phyloP scores from a whole-genome alignment of 768 basidiomycete species.

The Termitomyces heimii region DNA sequence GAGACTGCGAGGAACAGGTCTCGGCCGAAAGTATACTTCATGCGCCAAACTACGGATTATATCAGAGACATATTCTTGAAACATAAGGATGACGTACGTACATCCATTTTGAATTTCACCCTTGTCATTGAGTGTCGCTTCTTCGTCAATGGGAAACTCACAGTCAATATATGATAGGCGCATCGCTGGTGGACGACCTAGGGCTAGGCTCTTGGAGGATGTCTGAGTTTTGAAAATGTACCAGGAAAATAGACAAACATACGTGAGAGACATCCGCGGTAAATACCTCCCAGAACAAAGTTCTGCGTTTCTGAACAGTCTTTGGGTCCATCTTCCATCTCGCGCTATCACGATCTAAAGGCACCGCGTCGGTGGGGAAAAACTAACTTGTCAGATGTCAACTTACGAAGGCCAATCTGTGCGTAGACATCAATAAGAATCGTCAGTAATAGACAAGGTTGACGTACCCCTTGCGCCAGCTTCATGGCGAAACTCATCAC shows the following conservation, averaged over 20 bases:
- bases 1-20: slow-evolving; percentile 45
- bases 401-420: slow-evolving; percentile 40
- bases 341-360: slow-evolving; percentile 33
- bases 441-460: neutral
- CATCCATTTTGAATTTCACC: slow-evolving; percentile 45
- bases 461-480: slow-evolving; percentile 46
- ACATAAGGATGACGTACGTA: slow-evolving; percentile 21
- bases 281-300: slow-evolving; percentile 35
- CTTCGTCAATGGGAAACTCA: slow-evolving; percentile 54
- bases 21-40: slow-evolving; percentile 47
- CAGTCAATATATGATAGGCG: slow-evolving; percentile 56
- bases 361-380: neutral
- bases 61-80: neutral
- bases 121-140: slow-evolving; percentile 34
- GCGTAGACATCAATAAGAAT: neutral
- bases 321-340: slow-evolving; percentile 32
- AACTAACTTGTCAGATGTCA: neutral
- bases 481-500: slow-evolving; percentile 54
- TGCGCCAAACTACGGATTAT: slow-evolving; percentile 42
- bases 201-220: slow-evolving; percentile 39
- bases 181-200: slow-evolving; percentile 57
- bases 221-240: neutral
- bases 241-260: slow-evolving; percentile 10
- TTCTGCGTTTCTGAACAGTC: slow-evolving; percentile 29
- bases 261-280: slow-evolving; percentile 30